Conservation (phyloP, 805 yeast genomes). For the Starmerella gropengiesseri region DNA sequence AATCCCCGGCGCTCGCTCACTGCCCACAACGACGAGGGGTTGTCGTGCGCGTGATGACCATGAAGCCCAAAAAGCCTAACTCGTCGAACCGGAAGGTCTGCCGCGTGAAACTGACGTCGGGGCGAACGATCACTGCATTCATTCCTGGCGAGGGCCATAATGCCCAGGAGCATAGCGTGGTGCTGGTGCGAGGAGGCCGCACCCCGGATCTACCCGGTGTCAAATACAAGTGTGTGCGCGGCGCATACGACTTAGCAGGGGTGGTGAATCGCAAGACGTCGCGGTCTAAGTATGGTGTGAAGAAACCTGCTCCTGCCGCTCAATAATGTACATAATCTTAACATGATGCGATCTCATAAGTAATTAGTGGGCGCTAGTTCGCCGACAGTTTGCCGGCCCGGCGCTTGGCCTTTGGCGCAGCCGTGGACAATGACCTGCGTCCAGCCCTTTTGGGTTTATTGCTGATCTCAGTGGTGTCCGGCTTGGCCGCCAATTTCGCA, state of each 20-base stretch:
- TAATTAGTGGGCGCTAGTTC: no score
- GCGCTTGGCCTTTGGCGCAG: no score
- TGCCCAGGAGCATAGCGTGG: constrained; percentile 94
- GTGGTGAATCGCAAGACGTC: constrained; percentile 87
- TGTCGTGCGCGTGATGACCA: constrained; percentile 81
- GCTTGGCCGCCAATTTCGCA: no score
- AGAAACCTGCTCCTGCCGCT: constrained; percentile 34
- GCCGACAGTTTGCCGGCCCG: no score
- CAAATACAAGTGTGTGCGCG: constrained; percentile 85
- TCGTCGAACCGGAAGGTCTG: constrained; percentile 96
- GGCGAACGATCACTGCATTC: constrained; percentile 78
- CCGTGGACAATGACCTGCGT: no score
- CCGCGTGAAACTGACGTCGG: constrained; percentile 85
- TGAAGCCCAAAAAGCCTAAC: constrained; percentile 97
- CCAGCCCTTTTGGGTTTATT: no score
- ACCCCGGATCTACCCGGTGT: constrained; percentile 98
- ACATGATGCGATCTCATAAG: no score
- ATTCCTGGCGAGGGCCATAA: constrained; percentile 99
- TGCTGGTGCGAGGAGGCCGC: constrained; percentile 95
- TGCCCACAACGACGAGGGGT: constrained; percentile 90
- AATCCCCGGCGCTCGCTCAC: constrained; percentile 72
- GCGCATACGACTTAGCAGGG: constrained; percentile 84
- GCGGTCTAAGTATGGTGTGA: constrained; percentile 88
- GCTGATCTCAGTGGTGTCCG: no score
- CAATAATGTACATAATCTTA: constrained; percentile 5